Percentiles rank a stretch among this genome's conserved stretches.
phyloP scores from a whole-genome alignment of 108 stramenopile genomes.

The Fragilaria radians region DNA sequence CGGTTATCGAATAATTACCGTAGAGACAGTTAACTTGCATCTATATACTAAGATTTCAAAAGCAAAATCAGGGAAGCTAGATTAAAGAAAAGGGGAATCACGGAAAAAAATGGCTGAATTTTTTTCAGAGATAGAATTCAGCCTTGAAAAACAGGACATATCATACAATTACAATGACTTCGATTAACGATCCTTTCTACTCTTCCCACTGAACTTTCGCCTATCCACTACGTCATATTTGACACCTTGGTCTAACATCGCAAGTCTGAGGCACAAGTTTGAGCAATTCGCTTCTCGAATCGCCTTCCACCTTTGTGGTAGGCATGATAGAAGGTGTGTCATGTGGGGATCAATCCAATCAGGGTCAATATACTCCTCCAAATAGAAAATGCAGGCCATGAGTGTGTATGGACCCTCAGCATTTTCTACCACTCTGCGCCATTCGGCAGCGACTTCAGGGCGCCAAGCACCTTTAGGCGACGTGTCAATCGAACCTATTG shows the following conservation, averaged over 20 bases:
- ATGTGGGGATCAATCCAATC: constrained; percentile 60
- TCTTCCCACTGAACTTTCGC: background rate
- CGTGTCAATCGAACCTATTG: constrained; percentile 56
- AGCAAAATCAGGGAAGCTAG: too few species aligned
- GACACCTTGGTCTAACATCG: constrained; percentile 59
- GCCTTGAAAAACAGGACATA: too few species aligned
- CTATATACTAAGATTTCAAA: too few species aligned
- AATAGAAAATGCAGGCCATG: constrained; percentile 53
- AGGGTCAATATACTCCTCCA: constrained; percentile 65
- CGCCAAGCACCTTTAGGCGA: constrained; percentile 52
- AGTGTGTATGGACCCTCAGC: constrained; percentile 53
- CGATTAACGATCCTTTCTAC: constrained; percentile 5
- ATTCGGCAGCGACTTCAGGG: constrained; percentile 43
- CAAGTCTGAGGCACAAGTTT: constrained; percentile 52
- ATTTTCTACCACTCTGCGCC: constrained; percentile 52
- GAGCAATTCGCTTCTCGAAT: constrained; percentile 64
- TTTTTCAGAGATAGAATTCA: too few species aligned
- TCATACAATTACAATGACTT: too few species aligned
- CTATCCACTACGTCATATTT: constrained; percentile 50
- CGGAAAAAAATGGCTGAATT: too few species aligned
- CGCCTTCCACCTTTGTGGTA: constrained; percentile 66
- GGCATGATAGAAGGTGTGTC: constrained; percentile 50
- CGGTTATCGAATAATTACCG: too few species aligned
- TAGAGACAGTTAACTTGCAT: too few species aligned
- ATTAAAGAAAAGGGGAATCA: too few species aligned